A percentile compares a stretch with the other conserved stretches of the same genome.
phyloP scores from a whole-genome alignment of 176 grass and related monocot species.

The Tillandsia leiboldiana region DNA sequence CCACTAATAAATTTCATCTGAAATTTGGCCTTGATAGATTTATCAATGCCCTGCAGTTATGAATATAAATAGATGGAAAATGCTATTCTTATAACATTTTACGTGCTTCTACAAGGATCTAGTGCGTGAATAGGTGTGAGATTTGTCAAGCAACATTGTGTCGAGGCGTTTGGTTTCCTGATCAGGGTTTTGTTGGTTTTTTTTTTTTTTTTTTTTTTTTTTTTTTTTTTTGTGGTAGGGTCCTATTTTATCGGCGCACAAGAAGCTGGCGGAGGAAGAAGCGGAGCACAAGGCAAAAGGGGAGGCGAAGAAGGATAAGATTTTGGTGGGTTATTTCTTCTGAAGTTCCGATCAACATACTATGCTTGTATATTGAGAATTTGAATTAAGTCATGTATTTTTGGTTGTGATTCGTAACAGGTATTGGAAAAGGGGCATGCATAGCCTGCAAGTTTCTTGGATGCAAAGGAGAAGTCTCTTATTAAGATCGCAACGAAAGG shows the following conservation, averaged over 20 bases:
- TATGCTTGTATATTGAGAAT: not conserved
- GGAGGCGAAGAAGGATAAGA: slow-evolving; percentile 59
- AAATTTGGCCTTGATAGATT: too few relatives aligned
- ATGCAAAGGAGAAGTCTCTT: slow-evolving; percentile 68
- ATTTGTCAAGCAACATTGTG: too few relatives aligned
- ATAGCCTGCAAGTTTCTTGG: slow-evolving; percentile 45
- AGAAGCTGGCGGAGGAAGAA: slow-evolving; percentile 70
- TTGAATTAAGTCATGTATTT: slow-evolving; percentile 2
- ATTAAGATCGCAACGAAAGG: slow-evolving; percentile 83
- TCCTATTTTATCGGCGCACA: slow-evolving; percentile 68
- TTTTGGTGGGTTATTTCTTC: slow-evolving; percentile 29
- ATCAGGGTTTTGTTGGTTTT: not conserved
- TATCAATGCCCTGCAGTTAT: too few relatives aligned
- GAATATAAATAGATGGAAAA: too few relatives aligned
- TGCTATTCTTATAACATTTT: too few relatives aligned
- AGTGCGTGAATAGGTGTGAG: too few relatives aligned
- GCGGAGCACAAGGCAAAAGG: slow-evolving; percentile 51
- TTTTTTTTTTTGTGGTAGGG: slow-evolving; percentile 27
- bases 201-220: not conserved
- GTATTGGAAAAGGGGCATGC: slow-evolving; percentile 68
- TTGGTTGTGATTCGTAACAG: slow-evolving; percentile 20
- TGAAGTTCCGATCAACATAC: not conserved
- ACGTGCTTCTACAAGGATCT: too few relatives aligned
- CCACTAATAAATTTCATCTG: too few relatives aligned
- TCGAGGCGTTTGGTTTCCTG: not conserved